These are phyloP conservation scores for Nemania sp. DNA, from an alignment of 2,329 filamentous ascomycete genomes.

Conservation along the genomic window DNA sequence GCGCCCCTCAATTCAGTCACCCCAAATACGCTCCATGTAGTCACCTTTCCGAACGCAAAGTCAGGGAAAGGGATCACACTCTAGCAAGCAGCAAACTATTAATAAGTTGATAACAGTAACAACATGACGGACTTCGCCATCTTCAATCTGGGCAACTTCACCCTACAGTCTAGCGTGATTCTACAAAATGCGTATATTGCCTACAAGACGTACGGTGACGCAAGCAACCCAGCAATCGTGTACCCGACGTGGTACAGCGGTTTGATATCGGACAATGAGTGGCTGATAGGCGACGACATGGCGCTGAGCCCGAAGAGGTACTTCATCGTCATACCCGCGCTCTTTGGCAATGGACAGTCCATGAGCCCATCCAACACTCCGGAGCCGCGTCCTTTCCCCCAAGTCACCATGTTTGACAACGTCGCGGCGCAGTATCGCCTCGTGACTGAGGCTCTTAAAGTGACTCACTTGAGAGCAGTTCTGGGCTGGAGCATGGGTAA, in stretches of 20 bases:
- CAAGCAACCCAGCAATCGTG: constrained; percentile 66
- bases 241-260: constrained; percentile 75
- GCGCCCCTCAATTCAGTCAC: not conserved
- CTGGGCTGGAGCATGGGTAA: constrained; percentile 69
- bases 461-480: constrained; percentile 65
- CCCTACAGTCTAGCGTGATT: constrained; percentile 65
- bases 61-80: not conserved
- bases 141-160: constrained; percentile 67
- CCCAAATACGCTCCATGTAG: not conserved
- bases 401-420: constrained; percentile 69
- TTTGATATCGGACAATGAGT: constrained; percentile 72
- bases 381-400: constrained; percentile 61
- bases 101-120: not conserved
- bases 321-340: constrained; percentile 69
- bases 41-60: not conserved
- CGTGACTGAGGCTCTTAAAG: constrained; percentile 64
- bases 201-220: constrained; percentile 75
- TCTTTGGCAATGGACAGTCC: constrained; percentile 72
- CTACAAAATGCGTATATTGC: constrained; percentile 70
- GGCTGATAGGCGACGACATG: constrained; percentile 70
- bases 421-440: constrained; percentile 68
- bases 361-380: constrained; percentile 68
- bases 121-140: constrained; percentile 17
- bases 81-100: not conserved
- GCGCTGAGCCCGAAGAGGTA: constrained; percentile 59